Evolutionary conservation across 2,329 filamentous ascomycete species (phyloP), one percentile per base, ranked within the genome.

Genomic region (Ascochyta rabiei): DNA sequence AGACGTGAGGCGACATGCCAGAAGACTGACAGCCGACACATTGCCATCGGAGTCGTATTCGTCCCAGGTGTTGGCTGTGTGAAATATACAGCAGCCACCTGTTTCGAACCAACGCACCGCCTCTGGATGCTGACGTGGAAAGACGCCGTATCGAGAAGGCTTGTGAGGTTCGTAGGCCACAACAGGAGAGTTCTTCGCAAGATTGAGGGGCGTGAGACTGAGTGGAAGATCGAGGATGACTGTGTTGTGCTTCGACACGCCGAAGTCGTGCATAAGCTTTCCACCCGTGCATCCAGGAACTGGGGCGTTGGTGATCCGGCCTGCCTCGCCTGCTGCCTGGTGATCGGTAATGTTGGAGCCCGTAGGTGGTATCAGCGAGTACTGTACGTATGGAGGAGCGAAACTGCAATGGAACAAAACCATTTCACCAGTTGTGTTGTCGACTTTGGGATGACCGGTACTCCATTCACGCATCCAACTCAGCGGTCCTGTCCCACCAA

Each of bases 251-350:
- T 75, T 79, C 1, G 87, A 88, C 1, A 87, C 87, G 13, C 88
- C 88, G 71, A 90, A 90, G 68, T 90, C 88, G 66, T 90, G 88
- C 86, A 90, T 90, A 82, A 90, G 87, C 67, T 87, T 89, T 1
- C 86, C 84, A 1, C 83, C 83, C 4, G 77, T 76, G 23, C 90
- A 79, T 0, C 87, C 86, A 0, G 86, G 82, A 0, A 90, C 79
- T 0, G 85, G 77, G 6, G 78, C 74, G 59, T 85, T 84, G 51
- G 88, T 74, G 42, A 77, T 62, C 44, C 63, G 72, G 16, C 24
- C 37, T 40, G 39, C 44, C 1, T 48, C n/a, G 28, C 45, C 19
- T 24, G 43, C 12, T 12, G 41, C 38, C 2, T 42, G 31, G 15
- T 47, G 30, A 2, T 57, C 31, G 9, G 24, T 41, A 3, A 46